Percentiles rank a stretch among this genome's conserved stretches.
Conservation (phyloP, 2,329 filamentous ascomycete genomes). For the Mycosphaerelloides madeirae region DNA sequence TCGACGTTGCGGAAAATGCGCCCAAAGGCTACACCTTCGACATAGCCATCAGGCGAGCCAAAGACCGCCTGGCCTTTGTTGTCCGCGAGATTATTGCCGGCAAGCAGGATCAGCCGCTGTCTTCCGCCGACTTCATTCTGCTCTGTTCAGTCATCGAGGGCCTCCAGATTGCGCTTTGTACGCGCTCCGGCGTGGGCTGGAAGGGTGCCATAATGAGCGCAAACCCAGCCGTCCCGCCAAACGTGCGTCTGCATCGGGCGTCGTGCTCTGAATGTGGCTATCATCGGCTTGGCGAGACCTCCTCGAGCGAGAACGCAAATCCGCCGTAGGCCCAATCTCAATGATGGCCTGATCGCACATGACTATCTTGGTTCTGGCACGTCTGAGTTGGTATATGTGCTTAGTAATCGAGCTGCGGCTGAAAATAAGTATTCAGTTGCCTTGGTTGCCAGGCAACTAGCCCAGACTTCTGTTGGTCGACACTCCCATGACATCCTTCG, state of each 20-base stretch:
- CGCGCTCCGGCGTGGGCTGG: conserved; percentile 5
- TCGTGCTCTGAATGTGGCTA: conserved; percentile 6
- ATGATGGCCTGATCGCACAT: no score
- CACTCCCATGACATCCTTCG: no score
- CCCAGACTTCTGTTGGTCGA: no score
- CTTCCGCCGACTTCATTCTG: neutral
- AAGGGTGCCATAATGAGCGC: conserved; percentile 2
- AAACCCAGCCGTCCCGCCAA: neutral
- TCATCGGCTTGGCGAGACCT: neutral
- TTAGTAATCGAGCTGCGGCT: no score
- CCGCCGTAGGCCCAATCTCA: no score
- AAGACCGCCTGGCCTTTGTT: neutral
- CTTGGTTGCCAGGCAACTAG: no score
- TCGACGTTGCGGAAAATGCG: conserved; percentile 4
- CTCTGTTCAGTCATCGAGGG: conserved; percentile 3
- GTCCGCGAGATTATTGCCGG: neutral
- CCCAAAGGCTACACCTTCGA: conserved; percentile 1
- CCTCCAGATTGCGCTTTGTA: conserved; percentile 8
- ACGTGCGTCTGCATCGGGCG: neutral
- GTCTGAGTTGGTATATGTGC: no score
- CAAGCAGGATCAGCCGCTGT: neutral
- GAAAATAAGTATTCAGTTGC: no score
- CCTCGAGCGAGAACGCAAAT: no score
- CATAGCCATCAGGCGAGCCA: conserved; percentile 6
- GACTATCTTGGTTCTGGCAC: no score